Evolutionary conservation across 345 rosid species (phyloP).

Genomic region (Eucalyptus pumila): DNA sequence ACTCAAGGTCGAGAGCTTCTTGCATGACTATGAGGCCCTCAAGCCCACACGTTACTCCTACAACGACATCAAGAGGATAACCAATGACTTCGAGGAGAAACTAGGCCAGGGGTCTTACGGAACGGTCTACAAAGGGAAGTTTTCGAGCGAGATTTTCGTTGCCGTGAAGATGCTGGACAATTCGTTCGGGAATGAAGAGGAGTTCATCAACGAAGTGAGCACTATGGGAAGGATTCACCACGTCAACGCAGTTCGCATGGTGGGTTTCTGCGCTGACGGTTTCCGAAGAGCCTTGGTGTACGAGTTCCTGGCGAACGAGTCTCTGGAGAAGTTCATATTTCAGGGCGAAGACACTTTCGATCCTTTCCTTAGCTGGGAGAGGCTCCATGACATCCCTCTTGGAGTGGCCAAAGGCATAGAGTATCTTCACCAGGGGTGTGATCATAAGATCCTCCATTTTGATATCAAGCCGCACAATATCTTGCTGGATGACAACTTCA

Average conservation of each 20-base stretch:
- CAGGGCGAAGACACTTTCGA: background rate
- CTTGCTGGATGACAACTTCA: background rate
- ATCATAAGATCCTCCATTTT: conserved; percentile 10
- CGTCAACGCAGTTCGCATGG: conserved; percentile 4
- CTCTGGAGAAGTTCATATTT: conserved; percentile 10
- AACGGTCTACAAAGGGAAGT: conserved; percentile 5
- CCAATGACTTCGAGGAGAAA: background rate
- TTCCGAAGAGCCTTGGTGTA: conserved; percentile 4
- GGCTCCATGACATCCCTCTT: background rate
- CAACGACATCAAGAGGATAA: background rate
- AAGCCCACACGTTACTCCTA: conserved; percentile 1
- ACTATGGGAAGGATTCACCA: conserved; percentile 14
- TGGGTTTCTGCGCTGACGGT: conserved; percentile 7
- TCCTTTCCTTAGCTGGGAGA: background rate
- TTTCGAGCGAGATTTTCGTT: background rate
- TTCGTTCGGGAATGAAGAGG: background rate
- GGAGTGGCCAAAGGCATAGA: conserved; percentile 12
- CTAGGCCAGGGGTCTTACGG: conserved; percentile 13
- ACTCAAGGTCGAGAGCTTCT: background rate
- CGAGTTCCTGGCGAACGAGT: conserved; percentile 10
- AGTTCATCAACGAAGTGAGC: conserved; percentile 9
- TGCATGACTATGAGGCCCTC: conserved; percentile 4
- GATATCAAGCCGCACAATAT: conserved; percentile 13
- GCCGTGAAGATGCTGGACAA: conserved; percentile 10
- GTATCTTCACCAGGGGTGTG: conserved; percentile 18